These are phyloP conservation scores for Amauroascus niger DNA, from an alignment of 2,329 filamentous ascomycete genomes.

Conservation along the genomic window DNA sequence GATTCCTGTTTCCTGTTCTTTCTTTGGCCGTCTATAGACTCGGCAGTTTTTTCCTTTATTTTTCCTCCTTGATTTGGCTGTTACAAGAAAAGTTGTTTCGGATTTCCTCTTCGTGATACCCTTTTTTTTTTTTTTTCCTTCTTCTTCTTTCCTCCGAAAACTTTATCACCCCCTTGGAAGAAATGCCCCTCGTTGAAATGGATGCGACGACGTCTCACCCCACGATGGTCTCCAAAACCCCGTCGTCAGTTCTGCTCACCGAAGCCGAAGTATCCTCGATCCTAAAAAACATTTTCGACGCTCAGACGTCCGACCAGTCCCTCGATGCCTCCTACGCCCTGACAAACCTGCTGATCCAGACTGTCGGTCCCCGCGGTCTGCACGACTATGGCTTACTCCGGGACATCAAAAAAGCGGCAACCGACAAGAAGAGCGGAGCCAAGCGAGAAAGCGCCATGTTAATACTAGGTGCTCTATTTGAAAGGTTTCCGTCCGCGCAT, in stretches of 20 bases:
- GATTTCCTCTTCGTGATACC: constrained; percentile 5
- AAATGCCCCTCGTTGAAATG: constrained; percentile 34
- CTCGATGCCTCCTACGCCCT: constrained; percentile 59
- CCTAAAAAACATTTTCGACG: constrained; percentile 58
- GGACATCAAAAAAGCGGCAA: constrained; percentile 64
- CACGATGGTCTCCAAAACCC: constrained; percentile 16
- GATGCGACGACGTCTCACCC: constrained; percentile 6
- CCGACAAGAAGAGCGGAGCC: constrained; percentile 85
- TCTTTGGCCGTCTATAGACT: neutral
- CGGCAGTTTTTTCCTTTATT: neutral
- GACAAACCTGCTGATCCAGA: constrained; percentile 54
- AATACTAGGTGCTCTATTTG: constrained; percentile 83
- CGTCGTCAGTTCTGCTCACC: constrained; percentile 22
- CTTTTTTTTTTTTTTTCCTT: too few species aligned
- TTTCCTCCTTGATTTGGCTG: neutral
- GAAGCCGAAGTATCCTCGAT: constrained; percentile 57
- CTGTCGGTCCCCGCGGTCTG: constrained; percentile 55
- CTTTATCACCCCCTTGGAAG: constrained; percentile 7
- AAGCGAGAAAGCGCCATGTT: constrained; percentile 89
- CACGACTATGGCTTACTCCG: constrained; percentile 52
- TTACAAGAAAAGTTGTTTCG: neutral
- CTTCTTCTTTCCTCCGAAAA: neutral
- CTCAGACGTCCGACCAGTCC: constrained; percentile 58
- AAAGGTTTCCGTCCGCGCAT: constrained; percentile 71
- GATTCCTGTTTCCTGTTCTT: neutral